Evolutionary conservation across 2,329 filamentous ascomycete species (phyloP).

Genomic region (Hymenoscyphus linearis): DNA sequence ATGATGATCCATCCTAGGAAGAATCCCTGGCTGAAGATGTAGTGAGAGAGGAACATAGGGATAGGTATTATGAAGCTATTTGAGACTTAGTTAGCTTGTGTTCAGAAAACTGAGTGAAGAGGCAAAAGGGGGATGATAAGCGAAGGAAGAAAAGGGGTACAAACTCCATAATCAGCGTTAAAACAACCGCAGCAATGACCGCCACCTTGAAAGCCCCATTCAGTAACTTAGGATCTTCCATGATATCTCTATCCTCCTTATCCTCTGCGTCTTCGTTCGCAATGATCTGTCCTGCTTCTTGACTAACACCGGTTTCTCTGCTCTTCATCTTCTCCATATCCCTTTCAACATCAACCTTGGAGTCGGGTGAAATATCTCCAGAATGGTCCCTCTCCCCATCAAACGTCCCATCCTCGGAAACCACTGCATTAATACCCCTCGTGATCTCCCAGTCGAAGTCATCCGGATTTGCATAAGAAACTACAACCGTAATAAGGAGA

Average conservation of each 20-base stretch:
- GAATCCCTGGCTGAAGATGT: conserved; percentile 10
- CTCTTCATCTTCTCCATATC: conserved; percentile 2
- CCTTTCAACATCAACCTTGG: neutral
- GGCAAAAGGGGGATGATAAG: conserved; percentile 4
- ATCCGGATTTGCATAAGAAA: conserved; percentile 6
- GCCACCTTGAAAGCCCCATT: conserved; percentile 1
- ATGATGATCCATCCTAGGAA: conserved; percentile 12
- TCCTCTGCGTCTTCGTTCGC: neutral
- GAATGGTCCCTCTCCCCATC: neutral
- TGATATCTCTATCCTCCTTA: neutral
- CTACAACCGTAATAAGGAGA: neutral
- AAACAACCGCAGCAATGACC: neutral
- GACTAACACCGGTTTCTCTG: neutral
- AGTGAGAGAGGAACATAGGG: conserved; percentile 10
- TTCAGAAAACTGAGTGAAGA: neutral
- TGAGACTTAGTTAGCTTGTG: neutral
- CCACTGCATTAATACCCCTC: neutral
- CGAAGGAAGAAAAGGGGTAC: neutral
- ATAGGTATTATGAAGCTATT: conserved; percentile 5
- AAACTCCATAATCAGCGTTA: conserved; percentile 1
- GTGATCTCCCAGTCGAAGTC: conserved; percentile 13
- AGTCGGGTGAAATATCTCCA: neutral
- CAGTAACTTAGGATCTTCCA: conserved; percentile 2
- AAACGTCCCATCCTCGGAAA: neutral
- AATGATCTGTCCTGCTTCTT: neutral